Conservation (phyloP, 148 eudicot species). For the Rhododendron ferrugineum region DNA sequence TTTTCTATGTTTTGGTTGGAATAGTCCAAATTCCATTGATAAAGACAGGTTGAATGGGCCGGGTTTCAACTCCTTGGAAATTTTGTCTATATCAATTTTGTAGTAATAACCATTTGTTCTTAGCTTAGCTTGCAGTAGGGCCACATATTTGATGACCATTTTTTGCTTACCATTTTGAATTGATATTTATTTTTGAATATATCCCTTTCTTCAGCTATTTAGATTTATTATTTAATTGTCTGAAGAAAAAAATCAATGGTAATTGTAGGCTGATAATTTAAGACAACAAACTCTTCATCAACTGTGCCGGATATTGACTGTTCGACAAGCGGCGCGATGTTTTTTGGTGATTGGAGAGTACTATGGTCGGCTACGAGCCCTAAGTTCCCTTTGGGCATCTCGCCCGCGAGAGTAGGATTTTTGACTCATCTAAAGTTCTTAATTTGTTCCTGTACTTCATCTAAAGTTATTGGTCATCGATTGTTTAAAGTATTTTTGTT, state of each 20-base stretch:
- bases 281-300: slow-evolving; percentile 94
- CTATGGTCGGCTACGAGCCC: slow-evolving; percentile 79
- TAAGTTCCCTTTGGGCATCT: slow-evolving; percentile 94
- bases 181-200: neutral
- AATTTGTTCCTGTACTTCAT: too few relatives aligned
- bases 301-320: slow-evolving; percentile 63
- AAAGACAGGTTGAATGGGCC: slow-evolving; percentile 6
- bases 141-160: neutral
- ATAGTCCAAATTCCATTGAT: slow-evolving; percentile 31
- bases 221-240: neutral
- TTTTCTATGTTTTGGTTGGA: slow-evolving; percentile 26
- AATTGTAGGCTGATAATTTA: slow-evolving; percentile 82
- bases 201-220: neutral
- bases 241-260: neutral
- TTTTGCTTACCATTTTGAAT: neutral
- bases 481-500: neutral
- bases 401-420: slow-evolving; percentile 86
- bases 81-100: neutral
- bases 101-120: neutral
- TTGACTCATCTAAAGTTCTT: neutral
- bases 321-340: slow-evolving; percentile 84
- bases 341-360: slow-evolving; percentile 90
- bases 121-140: neutral
- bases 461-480: neutral
- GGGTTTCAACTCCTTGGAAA: slow-evolving; percentile 10